Evolutionary conservation across 495 filamentous ascomycete genomes (phyloP).

Genomic region (Platismatia glauca): DNA sequence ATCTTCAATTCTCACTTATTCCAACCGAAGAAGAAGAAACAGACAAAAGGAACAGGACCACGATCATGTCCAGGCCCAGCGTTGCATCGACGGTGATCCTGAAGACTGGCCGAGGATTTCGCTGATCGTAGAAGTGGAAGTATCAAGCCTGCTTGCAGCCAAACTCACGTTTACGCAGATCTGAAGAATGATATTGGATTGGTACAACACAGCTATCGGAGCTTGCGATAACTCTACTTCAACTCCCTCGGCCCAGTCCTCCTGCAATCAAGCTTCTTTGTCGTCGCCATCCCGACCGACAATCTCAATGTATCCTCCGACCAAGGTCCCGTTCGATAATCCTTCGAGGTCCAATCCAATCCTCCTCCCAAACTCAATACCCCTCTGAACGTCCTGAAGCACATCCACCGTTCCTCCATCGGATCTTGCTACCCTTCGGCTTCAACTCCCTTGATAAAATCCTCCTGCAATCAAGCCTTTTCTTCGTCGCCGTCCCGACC

Average conservation of each 20-base stretch:
- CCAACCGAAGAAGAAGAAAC: no score
- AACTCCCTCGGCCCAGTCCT: neutral
- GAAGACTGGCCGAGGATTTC: no score
- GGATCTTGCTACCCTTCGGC: no score
- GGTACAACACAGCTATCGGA: no score
- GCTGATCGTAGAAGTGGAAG: no score
- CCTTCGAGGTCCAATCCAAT: neutral
- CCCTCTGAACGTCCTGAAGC: neutral
- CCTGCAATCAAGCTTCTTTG: neutral
- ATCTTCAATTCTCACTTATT: neutral
- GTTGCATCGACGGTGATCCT: no score
- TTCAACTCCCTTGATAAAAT: neutral
- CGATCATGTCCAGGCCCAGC: no score
- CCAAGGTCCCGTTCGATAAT: neutral
- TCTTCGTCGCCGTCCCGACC: neutral
- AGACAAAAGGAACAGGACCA: no score
- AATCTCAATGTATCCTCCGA: neutral
- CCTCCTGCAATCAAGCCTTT: neutral
- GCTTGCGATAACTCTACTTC: neutral
- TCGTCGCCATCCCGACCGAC: neutral
- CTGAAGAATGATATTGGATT: no score
- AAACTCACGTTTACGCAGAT: no score
- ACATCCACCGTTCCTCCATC: neutral
- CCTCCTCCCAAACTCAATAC: slow-evolving; percentile 1
- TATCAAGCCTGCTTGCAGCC: no score